Base-by-base conservation (phyloP, 148 eudicot genomes). In the Hydrangea macrophylla region DNA sequence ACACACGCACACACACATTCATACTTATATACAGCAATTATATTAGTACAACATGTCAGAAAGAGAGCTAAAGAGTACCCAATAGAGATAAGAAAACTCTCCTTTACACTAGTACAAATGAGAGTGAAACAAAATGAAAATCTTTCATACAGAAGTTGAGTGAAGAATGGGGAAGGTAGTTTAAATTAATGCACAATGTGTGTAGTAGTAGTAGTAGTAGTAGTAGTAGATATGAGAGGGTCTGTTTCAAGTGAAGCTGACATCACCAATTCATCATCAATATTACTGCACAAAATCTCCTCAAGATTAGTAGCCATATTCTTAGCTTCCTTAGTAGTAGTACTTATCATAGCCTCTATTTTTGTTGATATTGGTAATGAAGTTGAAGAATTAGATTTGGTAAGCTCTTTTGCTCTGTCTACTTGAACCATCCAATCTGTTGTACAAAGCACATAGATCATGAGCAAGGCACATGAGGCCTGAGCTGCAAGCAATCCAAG, bases 401-500 rank as follows among this genome's bases (percentile, higher is more conserved):
- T 81, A 6, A 90, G 75, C 42, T 83, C 75, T 36, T 54, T 81
- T 0, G 96, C 92, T 76, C 88, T 76, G 57, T 78, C 60, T 0
- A 73, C 85, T 68, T 87, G 76, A 37, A 57, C 61, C 13, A 8
- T 64, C 96, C 96, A 90, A 75, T 90, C 88, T 0, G 92, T 90
- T 45, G 9, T 79, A 9, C 51, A 60, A 0, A 90, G 72, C 2
- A 90, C 96, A 42, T 26, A 64, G 0, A 90, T 2, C 96, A 90
- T 90, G 2, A 83, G 69, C 11, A 78, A 0, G 7, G 90, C 92
- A 65, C 96, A 90, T 15, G 77, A 75, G 5, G 42, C 88, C 68
- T 90, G 96, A 10, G 96, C 96, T 9, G 90, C 92, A 7, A 90
- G 79, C 26, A 90, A 54, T 0, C 96, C 92, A 1, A 90, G 33